Percentiles rank a stretch among this genome's conserved stretches.
phyloP scores from a whole-genome alignment of 139 green algal genomes.

The Chlorella vulgaris region DNA sequence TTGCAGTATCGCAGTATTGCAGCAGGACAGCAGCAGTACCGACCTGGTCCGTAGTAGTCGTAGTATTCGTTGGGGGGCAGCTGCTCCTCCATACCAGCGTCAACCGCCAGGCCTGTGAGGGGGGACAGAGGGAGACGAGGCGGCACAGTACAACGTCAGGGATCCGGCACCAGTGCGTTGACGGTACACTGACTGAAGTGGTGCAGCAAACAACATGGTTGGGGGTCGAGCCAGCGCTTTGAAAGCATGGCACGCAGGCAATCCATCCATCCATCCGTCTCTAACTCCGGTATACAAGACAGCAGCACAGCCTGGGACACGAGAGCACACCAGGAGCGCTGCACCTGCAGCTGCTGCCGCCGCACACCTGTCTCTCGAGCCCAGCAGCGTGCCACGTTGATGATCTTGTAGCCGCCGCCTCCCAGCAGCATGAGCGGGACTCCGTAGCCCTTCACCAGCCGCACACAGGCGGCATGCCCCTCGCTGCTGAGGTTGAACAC shows the following conservation, averaged over 20 bases:
- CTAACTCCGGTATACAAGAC: not conserved
- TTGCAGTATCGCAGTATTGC: not conserved
- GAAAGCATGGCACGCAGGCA: too few relatives aligned
- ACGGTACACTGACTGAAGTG: not conserved
- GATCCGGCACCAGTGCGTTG: not conserved
- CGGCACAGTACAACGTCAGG: not conserved
- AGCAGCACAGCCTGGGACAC: too few relatives aligned
- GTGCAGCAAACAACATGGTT: too few relatives aligned
- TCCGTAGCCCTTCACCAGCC: conserved; percentile 76
- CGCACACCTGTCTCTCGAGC: conserved; percentile 87
- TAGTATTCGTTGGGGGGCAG: conserved; percentile 92
- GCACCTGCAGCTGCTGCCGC: not conserved
- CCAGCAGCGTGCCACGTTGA: conserved; percentile 97
- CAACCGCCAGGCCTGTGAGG: conserved; percentile 17
- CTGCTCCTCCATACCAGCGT: conserved; percentile 45
- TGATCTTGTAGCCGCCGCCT: conserved; percentile 97
- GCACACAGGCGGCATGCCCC: conserved; percentile 86
- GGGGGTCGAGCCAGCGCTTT: too few relatives aligned
- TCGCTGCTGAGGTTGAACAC: conserved; percentile 88
- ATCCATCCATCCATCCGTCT: too few relatives aligned
- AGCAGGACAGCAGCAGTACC: not conserved
- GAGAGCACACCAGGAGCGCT: not conserved
- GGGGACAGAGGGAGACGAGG: not conserved
- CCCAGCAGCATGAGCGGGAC: conserved; percentile 75
- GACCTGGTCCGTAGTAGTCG: conserved; percentile 79